Evolutionary conservation across 768 basidiomycete genomes (phyloP).

Genomic region (Psilocybe sp.): DNA sequence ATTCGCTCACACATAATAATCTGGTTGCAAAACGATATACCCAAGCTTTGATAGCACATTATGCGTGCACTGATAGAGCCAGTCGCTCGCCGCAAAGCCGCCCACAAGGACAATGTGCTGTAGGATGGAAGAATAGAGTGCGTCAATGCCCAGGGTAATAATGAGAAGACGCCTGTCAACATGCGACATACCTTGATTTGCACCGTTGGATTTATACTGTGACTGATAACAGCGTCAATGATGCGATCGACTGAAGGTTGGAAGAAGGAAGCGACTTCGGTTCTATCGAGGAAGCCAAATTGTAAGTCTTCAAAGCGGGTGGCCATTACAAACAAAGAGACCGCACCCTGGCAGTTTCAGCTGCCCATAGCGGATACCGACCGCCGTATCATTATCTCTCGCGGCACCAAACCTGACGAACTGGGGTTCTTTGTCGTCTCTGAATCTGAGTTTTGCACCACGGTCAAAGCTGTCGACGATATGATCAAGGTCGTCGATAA

Average conservation of each 20-base stretch:
- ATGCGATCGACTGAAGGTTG: constrained; percentile 14
- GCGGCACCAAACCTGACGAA: constrained; percentile 16
- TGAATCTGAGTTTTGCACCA: constrained; percentile 42
- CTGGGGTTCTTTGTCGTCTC: constrained; percentile 23
- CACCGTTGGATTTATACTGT: too few relatives aligned
- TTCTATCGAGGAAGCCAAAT: not conserved
- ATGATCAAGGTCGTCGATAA: constrained; percentile 34
- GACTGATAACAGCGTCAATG: constrained; percentile 3
- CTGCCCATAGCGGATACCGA: constrained; percentile 15
- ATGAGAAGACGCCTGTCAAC: not conserved
- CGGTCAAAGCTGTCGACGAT: constrained; percentile 42
- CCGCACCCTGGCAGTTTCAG: constrained; percentile 15
- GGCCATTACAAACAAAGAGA: not conserved
- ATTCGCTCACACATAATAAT: constrained; percentile 8
- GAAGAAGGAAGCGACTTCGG: constrained; percentile 17
- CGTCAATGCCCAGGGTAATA: not conserved
- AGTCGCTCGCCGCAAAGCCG: constrained; percentile 45
- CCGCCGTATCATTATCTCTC: constrained; percentile 11
- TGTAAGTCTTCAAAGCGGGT: not conserved
- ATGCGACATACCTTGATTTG: not conserved
- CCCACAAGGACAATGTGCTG: constrained; percentile 37
- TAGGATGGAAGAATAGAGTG: not conserved
- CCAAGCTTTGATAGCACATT: constrained; percentile 20
- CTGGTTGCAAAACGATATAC: constrained; percentile 7
- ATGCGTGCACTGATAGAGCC: constrained; percentile 34